Evolutionary conservation across 2,329 filamentous ascomycete genomes (phyloP), one percentile per base, ranked within the genome.

Genomic region (Trichophaea hybrida): DNA sequence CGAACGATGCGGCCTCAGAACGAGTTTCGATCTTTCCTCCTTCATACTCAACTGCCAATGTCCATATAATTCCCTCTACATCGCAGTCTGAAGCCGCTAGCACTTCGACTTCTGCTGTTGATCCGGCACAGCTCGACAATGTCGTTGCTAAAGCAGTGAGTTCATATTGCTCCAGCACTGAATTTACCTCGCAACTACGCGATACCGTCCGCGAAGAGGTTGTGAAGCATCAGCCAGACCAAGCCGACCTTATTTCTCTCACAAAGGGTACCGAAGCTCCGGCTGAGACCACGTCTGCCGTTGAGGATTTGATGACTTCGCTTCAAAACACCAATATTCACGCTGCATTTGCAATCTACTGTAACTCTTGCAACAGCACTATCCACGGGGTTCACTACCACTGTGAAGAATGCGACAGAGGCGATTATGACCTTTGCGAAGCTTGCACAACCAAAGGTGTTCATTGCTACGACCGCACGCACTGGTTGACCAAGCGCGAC

Each of bases 401-500:
- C 74, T 98, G 94, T 77, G 86, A 86, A 66, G 87, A 86, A 60
- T 98, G 93, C 71, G 88, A 97, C 65, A 81, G 85, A 59, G 93
- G 91, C 44, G 93, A 98, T 72, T 98, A 90, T 69, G 93, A 98
- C 70, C 80, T 98, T 34, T 98, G 94, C 77, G 79, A 83, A 65
- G 73, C 76, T 5, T 98, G 93, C 69, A 81, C 96, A 52, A 79
- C 83, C 54, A 75, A 77, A 46, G 90, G 90, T 64, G 77, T 85
- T 60, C 80, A 86, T 44, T 98, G 94, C 75, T 80, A 83, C 64
- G 83, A 83, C 59, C 79, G 84, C 34, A 80, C 82, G 64, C 93
- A 98, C 74, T 96, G 89, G 90, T 77, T 98, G 73, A 91, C 97
- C 72, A 96, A 94, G 80, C 85, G 93, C 60, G 82, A 81, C 64